Evolutionary conservation across 495 filamentous ascomycete genomes (phyloP).

Genomic region (Podospora bellae-mahoneyi): DNA sequence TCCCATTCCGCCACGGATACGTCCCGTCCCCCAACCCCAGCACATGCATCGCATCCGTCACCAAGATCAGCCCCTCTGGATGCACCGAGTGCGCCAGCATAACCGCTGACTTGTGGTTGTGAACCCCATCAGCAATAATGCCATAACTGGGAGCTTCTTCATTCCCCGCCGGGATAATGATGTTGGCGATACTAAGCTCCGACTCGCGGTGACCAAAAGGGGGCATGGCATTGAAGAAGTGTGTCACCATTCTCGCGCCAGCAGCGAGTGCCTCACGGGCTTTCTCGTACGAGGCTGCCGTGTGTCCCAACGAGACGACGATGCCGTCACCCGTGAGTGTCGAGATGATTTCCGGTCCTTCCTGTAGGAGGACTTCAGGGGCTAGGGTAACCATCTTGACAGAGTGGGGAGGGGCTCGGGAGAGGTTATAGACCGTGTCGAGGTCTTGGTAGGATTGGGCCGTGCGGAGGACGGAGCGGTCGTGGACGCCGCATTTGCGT

Average conservation of each 20-base stretch:
- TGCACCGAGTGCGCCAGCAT: constrained; percentile 62
- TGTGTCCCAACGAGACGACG: constrained; percentile 75
- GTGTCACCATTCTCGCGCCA: constrained; percentile 81
- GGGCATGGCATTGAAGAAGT: constrained; percentile 88
- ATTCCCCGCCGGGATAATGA: background rate
- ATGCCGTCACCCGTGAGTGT: constrained; percentile 58
- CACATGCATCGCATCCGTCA: constrained; percentile 66
- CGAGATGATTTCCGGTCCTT: constrained; percentile 53
- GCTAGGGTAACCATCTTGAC: constrained; percentile 79
- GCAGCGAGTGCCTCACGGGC: constrained; percentile 61
- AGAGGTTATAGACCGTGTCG: constrained; percentile 67
- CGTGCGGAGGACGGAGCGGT: constrained; percentile 57
- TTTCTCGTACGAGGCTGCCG: constrained; percentile 72
- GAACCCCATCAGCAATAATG: constrained; percentile 64
- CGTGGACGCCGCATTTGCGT: constrained; percentile 69
- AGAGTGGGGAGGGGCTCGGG: constrained; percentile 25
- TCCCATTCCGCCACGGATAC: constrained; percentile 78
- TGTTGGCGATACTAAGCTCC: background rate
- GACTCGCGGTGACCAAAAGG: constrained; percentile 82
- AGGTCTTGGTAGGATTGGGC: constrained; percentile 56
- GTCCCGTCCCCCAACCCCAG: constrained; percentile 69
- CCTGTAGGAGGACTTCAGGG: constrained; percentile 66
- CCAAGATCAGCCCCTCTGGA: constrained; percentile 60
- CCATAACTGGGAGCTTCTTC: constrained; percentile 53
- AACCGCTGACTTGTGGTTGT: constrained; percentile 61